Evolutionary conservation across 768 basidiomycete species (phyloP), one percentile per base, ranked within the genome.

Genomic region (Tricholoma sp.): DNA sequence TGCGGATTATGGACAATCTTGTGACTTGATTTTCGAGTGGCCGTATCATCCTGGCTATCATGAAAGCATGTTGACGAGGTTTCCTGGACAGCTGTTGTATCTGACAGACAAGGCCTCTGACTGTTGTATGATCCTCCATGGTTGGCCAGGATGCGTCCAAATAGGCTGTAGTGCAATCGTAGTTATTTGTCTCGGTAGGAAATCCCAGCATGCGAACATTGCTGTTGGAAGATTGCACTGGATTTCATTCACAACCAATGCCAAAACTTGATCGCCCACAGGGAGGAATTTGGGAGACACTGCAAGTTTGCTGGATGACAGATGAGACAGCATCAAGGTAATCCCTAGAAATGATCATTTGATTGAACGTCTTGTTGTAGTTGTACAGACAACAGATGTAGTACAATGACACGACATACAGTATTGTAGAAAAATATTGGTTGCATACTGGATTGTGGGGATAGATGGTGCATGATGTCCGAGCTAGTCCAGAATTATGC

Each of bases 231-330:
- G 53, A 33, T 33, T 49, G 33, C 39, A 45, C 49, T 39, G 29
- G 50, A 37, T 53, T 50, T 33, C 48, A 1, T 34, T 42, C 39
- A 15, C 44, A 6, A 10, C 13, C 9, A 29, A 33, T 3, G 28
- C 44, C 13, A 45, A 44, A 6, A 32, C 32, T 49, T 53, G 42
- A 57, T 39, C 54, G 56, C 56, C 59, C 50, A 31, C 12, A 47
- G 44, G 24, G 31, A 3, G 12, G 28, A 29, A 15, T 10, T 24
- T 8, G 41, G 36, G 28, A n/a, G 20, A 28, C 13, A 31, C 18
- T 1, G 9, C 31, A 7, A 31, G 24, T 6, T 52, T 37, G 20
- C 13, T 6, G 6, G 20, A 29, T 13, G 52, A 31, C 9, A 37
- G 29, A 37, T 11, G 24, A 42, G 36, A 52, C 10, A 33, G 2